Conservation (phyloP, 768 basidiomycete species). For the Naganishia friedmannii region DNA sequence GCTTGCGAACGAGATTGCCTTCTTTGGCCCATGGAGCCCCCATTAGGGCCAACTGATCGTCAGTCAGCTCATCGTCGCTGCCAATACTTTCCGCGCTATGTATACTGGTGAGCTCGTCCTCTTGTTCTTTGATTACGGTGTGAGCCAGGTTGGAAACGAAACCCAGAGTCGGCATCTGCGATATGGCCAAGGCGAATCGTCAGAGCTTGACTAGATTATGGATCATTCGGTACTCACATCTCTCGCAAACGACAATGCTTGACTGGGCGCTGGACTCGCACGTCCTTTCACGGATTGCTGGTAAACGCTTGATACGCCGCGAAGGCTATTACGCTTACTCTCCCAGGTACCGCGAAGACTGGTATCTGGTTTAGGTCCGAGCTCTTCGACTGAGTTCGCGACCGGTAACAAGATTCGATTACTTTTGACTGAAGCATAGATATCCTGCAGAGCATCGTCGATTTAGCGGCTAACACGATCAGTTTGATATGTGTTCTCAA, state of each 20-base stretch:
- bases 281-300: slow-evolving; percentile 62
- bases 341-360: neutral
- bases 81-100: slow-evolving; percentile 61
- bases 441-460: slow-evolving; percentile 57
- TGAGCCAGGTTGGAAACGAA: slow-evolving; percentile 94
- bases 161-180: slow-evolving; percentile 72
- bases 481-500: neutral
- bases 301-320: neutral
- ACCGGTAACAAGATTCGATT: slow-evolving; percentile 83
- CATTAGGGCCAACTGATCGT: slow-evolving; percentile 90
- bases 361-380: neutral
- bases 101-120: slow-evolving; percentile 73
- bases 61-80: slow-evolving; percentile 66
- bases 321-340: neutral
- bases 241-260: slow-evolving; percentile 75
- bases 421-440: slow-evolving; percentile 85
- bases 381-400: neutral
- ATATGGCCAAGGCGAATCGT: slow-evolving; percentile 61
- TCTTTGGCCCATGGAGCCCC: slow-evolving; percentile 99
- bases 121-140: slow-evolving; percentile 94
- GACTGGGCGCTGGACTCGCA: slow-evolving; percentile 91
- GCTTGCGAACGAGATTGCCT: slow-evolving; percentile 89
- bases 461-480: neutral
- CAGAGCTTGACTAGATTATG: slow-evolving; percentile 41
- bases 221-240: slow-evolving; percentile 55